Conservation (phyloP, 129 eudicot species). For the Ambrosia trifida region DNA sequence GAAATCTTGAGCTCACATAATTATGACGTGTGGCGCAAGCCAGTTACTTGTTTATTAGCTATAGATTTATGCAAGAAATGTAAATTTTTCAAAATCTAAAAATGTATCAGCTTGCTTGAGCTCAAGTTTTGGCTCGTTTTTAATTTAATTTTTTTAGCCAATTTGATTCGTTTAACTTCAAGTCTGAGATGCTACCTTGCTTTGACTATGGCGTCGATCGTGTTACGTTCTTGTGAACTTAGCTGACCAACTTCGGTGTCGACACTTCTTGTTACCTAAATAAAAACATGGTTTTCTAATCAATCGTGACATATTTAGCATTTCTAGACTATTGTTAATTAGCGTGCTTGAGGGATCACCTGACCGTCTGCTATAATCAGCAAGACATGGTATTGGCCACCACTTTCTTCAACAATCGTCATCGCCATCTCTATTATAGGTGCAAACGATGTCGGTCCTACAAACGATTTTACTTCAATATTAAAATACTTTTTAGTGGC, state of each 20-base stretch:
- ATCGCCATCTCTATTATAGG: slow-evolving; percentile 74
- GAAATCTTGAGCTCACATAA: no score
- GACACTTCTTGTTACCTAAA: slow-evolving; percentile 68
- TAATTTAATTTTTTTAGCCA: no score
- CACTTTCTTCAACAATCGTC: slow-evolving; percentile 67
- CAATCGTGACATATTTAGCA: neutral
- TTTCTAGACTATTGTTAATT: neutral
- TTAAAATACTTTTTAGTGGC: neutral
- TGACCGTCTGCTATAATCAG: slow-evolving; percentile 81
- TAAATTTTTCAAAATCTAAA: no score
- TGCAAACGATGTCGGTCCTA: slow-evolving; percentile 84
- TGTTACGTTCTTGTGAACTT: slow-evolving; percentile 69
- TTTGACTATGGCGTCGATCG: slow-evolving; percentile 74
- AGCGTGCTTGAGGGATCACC: slow-evolving; percentile 30
- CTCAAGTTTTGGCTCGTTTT: no score
- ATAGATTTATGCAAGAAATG: no score
- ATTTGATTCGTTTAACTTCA: no score
- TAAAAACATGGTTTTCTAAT: neutral
- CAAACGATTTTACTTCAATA: neutral
- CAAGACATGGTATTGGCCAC: slow-evolving; percentile 79
- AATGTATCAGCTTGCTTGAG: no score
- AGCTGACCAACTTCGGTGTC: slow-evolving; percentile 47
- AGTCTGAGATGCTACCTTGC: slow-evolving; percentile 53
- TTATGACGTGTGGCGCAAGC: no score
- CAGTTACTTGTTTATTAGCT: no score